These are phyloP conservation scores for Coniosporium tulheliwenetii DNA, from an alignment of 2,329 filamentous ascomycete species.

Conservation along the genomic window DNA sequence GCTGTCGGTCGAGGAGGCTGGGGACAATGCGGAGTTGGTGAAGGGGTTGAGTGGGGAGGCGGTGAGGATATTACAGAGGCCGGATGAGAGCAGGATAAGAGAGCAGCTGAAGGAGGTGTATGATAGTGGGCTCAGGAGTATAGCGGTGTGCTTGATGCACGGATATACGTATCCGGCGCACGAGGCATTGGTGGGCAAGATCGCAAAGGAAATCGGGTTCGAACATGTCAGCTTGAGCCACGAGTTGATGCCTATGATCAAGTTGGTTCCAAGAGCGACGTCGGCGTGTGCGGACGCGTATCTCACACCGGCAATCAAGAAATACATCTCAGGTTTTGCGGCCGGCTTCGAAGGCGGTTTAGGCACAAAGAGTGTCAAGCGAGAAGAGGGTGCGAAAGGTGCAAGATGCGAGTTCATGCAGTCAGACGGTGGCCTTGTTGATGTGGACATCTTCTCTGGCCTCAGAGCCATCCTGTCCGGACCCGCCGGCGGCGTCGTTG, in stretches of 20 bases:
- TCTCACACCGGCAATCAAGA: conserved; percentile 62
- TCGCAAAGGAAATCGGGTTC: conserved; percentile 72
- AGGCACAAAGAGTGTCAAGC: conserved; percentile 58
- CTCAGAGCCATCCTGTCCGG: conserved; percentile 76
- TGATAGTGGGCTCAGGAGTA: conserved; percentile 57
- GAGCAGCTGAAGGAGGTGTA: conserved; percentile 51
- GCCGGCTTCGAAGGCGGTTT: conserved; percentile 68
- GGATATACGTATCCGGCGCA: conserved; percentile 83
- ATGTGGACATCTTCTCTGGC: conserved; percentile 70
- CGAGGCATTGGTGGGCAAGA: conserved; percentile 58
- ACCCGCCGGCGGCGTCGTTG: conserved; percentile 84
- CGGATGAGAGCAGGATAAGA: conserved; percentile 40
- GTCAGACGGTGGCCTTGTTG: conserved; percentile 57
- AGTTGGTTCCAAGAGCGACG: conserved; percentile 58
- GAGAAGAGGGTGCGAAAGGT: conserved; percentile 46
- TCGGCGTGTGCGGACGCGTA: conserved; percentile 71
- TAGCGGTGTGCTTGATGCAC: conserved; percentile 85
- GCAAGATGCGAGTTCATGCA: conserved; percentile 94
- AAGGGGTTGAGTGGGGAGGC: conserved; percentile 60
- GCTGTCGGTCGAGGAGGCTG: conserved; percentile 31
- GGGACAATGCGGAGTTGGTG: conserved; percentile 40
- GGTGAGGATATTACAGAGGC: conserved; percentile 51
- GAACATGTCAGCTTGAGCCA: conserved; percentile 68
- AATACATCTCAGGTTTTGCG: conserved; percentile 64
- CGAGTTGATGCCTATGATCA: conserved; percentile 79